Percentiles rank a stretch among this genome's conserved stretches.
Conservation (phyloP, 2,329 filamentous ascomycete species). For the Arthrinium phaeospermum region DNA sequence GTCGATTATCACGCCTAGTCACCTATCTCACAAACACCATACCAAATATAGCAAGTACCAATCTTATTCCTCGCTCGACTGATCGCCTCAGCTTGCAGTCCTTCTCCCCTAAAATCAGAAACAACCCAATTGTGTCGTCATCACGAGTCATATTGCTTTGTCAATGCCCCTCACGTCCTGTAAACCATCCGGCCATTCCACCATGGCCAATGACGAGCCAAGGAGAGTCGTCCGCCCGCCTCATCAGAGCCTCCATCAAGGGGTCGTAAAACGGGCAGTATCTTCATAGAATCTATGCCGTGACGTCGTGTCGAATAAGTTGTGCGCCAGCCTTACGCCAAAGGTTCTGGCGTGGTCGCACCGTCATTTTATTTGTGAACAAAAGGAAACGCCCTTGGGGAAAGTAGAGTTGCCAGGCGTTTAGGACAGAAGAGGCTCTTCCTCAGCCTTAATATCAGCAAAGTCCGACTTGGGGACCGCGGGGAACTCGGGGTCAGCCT, state of each 20-base stretch:
- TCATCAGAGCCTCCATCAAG: constrained; percentile 6
- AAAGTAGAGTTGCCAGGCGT: background rate
- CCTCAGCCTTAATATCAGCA: constrained; percentile 26
- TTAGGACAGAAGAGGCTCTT: constrained; percentile 34
- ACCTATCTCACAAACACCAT: constrained; percentile 16
- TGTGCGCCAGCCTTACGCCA: background rate
- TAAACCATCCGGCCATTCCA: background rate
- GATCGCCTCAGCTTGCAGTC: background rate
- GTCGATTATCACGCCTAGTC: background rate
- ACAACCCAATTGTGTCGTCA: constrained; percentile 9
- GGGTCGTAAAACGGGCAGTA: constrained; percentile 17
- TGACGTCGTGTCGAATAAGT: constrained; percentile 14
- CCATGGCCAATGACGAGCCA: background rate
- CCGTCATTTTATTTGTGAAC: constrained; percentile 1
- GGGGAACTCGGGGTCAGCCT: constrained; percentile 32
- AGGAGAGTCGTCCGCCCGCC: background rate
- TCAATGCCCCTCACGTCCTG: background rate
- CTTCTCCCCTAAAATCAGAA: background rate
- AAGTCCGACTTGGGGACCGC: constrained; percentile 38
- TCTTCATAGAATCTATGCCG: constrained; percentile 18
- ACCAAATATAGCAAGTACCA: constrained; percentile 15
- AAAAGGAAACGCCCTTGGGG: background rate
- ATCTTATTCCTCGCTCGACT: constrained; percentile 14
- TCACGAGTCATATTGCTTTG: constrained; percentile 11
- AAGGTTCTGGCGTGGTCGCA: background rate